These are phyloP conservation scores for Pleurotus salmoneostramineus DNA, from an alignment of 768 basidiomycete genomes.

Conservation along the genomic window DNA sequence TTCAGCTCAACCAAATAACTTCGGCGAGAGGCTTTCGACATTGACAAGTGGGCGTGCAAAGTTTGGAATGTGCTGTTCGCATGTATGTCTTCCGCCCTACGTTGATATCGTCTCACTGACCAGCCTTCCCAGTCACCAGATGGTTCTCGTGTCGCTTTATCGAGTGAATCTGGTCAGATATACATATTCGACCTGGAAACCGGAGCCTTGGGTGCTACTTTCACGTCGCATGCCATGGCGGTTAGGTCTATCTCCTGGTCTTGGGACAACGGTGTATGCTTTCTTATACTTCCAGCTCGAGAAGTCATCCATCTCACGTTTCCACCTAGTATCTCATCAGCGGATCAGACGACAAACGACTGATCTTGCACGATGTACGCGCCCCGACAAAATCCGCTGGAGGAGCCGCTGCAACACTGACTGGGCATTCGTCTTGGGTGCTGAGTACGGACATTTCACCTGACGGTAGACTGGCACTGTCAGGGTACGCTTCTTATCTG, in stretches of 20 bases:
- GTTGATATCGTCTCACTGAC: neutral
- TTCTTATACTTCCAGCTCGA: constrained; percentile 9
- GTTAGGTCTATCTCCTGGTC: constrained; percentile 90
- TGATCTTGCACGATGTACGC: constrained; percentile 88
- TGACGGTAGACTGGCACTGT: constrained; percentile 74
- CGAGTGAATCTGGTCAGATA: constrained; percentile 85
- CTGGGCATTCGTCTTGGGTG: constrained; percentile 91
- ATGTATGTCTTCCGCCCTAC: constrained; percentile 43
- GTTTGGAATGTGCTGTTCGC: constrained; percentile 71
- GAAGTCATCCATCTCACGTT: neutral
- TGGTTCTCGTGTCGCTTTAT: constrained; percentile 75
- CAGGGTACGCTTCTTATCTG: constrained; percentile 52
- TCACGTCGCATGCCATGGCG: constrained; percentile 86
- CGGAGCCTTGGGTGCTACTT: constrained; percentile 59
- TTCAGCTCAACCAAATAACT: constrained; percentile 63
- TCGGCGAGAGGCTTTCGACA: constrained; percentile 58
- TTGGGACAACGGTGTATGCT: constrained; percentile 75
- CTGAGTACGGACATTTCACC: constrained; percentile 79
- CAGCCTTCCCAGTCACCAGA: constrained; percentile 70
- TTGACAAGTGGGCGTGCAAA: constrained; percentile 68
- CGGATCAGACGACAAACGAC: constrained; percentile 89
- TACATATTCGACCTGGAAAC: constrained; percentile 81
- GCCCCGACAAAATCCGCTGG: constrained; percentile 48
- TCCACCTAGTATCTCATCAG: constrained; percentile 70
- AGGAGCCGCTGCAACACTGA: constrained; percentile 80